Evolutionary conservation across 1,284 basidiomycete species (phyloP).

Genomic region (Athelia psychrophila): DNA sequence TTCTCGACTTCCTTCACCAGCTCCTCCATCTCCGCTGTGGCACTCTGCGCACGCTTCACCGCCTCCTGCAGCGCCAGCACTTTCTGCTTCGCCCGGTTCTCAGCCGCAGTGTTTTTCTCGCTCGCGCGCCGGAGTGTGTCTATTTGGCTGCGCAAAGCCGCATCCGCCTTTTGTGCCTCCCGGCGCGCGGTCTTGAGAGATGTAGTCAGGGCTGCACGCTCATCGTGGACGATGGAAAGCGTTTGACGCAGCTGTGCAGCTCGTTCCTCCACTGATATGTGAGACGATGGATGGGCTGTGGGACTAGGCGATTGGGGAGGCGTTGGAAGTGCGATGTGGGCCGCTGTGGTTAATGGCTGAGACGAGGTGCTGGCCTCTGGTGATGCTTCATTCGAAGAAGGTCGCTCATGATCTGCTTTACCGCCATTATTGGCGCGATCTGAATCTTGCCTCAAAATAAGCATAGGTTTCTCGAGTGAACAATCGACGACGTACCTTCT

Average conservation of each 20-base stretch:
- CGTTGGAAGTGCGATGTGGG: constrained; percentile 13
- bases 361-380: constrained; percentile 9
- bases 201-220: constrained; percentile 57
- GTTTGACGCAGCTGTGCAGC: constrained; percentile 57
- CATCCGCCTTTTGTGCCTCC: constrained; percentile 73
- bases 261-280: constrained; percentile 49
- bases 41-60: constrained; percentile 62
- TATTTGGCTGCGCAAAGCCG: constrained; percentile 70
- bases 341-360: not conserved
- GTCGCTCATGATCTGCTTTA: not conserved
- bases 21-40: constrained; percentile 54
- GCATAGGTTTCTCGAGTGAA: not conserved
- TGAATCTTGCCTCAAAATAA: constrained; percentile 3
- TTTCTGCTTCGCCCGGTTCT: constrained; percentile 70
- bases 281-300: constrained; percentile 20
- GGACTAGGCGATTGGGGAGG: constrained; percentile 26
- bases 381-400: not conserved
- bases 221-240: constrained; percentile 50
- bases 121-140: constrained; percentile 69
- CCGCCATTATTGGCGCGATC: not conserved
- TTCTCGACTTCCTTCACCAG: constrained; percentile 48
- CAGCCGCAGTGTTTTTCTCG: constrained; percentile 64
- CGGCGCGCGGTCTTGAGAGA: constrained; percentile 67
- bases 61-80: constrained; percentile 76
- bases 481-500: constrained; percentile 37